Conservation (phyloP, 352 stramenopile species). For the Globisporangium radiosum region DNA sequence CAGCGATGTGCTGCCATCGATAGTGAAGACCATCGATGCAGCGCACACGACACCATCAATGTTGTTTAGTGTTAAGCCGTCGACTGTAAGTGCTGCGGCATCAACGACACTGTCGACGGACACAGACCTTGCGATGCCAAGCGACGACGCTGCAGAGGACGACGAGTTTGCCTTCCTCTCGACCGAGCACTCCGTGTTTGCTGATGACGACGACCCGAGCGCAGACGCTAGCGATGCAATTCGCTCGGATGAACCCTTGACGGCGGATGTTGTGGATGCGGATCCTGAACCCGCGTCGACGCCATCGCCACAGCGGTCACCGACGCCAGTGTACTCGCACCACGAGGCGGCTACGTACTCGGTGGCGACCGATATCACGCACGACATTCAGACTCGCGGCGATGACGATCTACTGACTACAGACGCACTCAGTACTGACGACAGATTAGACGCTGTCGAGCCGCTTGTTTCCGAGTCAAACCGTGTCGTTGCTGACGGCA, state of each 20-base stretch:
- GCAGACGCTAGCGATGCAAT: neutral
- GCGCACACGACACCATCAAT: neutral
- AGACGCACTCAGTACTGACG: no score
- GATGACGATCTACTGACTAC: neutral
- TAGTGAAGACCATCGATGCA: neutral
- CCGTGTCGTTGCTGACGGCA: neutral
- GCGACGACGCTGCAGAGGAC: neutral
- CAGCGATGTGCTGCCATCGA: neutral
- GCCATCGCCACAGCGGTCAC: neutral
- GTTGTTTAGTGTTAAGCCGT: no score
- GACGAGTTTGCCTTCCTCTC: conserved; percentile 34
- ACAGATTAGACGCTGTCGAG: neutral
- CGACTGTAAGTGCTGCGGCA: no score
- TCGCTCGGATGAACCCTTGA: no score
- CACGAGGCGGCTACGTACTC: neutral
- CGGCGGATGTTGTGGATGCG: no score
- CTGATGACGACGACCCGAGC: conserved; percentile 3
- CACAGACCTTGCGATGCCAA: no score
- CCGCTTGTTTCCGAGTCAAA: neutral
- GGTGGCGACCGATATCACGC: conserved; percentile 35
- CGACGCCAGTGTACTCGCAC: neutral
- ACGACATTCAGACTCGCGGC: conserved; percentile 28
- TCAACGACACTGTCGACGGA: no score
- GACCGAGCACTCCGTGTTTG: conserved; percentile 12
- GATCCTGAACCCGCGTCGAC: no score